Evolutionary conservation across 2,329 filamentous ascomycete genomes (phyloP).

Genomic region (Claviceps purpurea): DNA sequence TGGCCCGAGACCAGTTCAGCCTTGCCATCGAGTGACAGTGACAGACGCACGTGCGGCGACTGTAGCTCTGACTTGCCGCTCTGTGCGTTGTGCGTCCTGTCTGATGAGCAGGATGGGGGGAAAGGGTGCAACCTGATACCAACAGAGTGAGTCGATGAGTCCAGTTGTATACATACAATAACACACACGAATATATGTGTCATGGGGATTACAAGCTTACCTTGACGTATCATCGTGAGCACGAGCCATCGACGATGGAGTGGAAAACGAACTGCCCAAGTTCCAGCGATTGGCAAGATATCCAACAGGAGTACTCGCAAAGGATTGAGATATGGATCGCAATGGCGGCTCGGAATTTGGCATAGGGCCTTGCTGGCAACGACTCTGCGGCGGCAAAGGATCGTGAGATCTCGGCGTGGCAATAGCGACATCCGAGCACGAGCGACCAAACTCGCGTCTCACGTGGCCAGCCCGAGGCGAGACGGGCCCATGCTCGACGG

Average conservation of each 20-base stretch:
- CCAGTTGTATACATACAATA: too few species aligned
- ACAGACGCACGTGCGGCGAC: slow-evolving; percentile 57
- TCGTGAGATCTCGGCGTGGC: slow-evolving; percentile 12
- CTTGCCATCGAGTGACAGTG: slow-evolving; percentile 77
- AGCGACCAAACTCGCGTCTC: slow-evolving; percentile 4
- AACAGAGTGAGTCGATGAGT: too few species aligned
- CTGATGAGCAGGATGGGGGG: slow-evolving; percentile 26
- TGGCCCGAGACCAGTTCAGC: slow-evolving; percentile 70
- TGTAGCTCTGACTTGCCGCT: slow-evolving; percentile 24
- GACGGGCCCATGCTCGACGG: slow-evolving; percentile 12
- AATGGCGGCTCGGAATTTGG: slow-evolving; percentile 16
- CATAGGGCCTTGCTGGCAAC: slow-evolving; percentile 14
- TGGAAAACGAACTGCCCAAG: slow-evolving; percentile 35
- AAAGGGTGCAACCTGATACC: slow-evolving; percentile 28
- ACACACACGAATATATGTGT: too few species aligned
- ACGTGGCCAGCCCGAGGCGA: slow-evolving; percentile 10
- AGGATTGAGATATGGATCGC: slow-evolving; percentile 23
- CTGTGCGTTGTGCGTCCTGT: slow-evolving; percentile 23
- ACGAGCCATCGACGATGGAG: slow-evolving; percentile 28
- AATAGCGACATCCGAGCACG: slow-evolving; percentile 11
- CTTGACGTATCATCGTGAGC: slow-evolving; percentile 30
- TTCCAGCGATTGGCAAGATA: slow-evolving; percentile 47
- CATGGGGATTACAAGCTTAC: slow-evolving; percentile 15
- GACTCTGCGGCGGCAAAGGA: slow-evolving; percentile 10
- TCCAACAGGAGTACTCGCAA: slow-evolving; percentile 29